Evolutionary conservation across 768 basidiomycete species (phyloP).

Genomic region (Termitomyces heimii): DNA sequence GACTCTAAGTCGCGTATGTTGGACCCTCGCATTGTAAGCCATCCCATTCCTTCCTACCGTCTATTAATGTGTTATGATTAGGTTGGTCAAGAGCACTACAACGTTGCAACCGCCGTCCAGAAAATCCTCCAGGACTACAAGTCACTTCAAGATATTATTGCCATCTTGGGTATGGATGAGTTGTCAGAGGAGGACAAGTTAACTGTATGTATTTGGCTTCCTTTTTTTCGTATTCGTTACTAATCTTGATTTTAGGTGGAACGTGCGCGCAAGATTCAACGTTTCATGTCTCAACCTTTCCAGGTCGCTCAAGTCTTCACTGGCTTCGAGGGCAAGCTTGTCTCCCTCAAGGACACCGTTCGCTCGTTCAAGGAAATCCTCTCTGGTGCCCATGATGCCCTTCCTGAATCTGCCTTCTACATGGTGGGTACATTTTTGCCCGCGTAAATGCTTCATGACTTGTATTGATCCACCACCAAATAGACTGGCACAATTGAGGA

Average conservation of each 20-base stretch:
- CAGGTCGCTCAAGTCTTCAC: conserved; percentile 99
- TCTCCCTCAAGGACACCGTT: conserved; percentile 92
- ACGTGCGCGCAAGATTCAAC: conserved; percentile 96
- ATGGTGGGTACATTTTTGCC: conserved; percentile 48
- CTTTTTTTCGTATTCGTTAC: neutral
- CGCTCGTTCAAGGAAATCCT: conserved; percentile 99
- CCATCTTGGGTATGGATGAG: conserved; percentile 99
- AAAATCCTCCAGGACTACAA: conserved; percentile 98
- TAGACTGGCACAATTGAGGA: conserved; percentile 92
- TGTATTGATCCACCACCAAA: conserved; percentile 1
- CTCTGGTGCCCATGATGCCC: conserved; percentile 76
- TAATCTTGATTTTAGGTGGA: conserved; percentile 57
- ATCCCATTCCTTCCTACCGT: neutral
- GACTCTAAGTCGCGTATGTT: conserved; percentile 99
- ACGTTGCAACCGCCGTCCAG: conserved; percentile 93
- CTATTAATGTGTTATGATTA: conserved; percentile 16
- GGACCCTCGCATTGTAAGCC: conserved; percentile 93
- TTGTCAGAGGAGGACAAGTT: conserved; percentile 99
- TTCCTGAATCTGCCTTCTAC: conserved; percentile 98
- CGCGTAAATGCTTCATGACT: neutral
- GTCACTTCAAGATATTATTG: conserved; percentile 98
- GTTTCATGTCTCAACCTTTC: conserved; percentile 99
- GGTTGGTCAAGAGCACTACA: conserved; percentile 91
- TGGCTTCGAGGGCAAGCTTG: conserved; percentile 97
- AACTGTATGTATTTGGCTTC: conserved; percentile 53